phyloP scores from a whole-genome alignment of 208 protist genomes.

The Crithidia bombi region DNA sequence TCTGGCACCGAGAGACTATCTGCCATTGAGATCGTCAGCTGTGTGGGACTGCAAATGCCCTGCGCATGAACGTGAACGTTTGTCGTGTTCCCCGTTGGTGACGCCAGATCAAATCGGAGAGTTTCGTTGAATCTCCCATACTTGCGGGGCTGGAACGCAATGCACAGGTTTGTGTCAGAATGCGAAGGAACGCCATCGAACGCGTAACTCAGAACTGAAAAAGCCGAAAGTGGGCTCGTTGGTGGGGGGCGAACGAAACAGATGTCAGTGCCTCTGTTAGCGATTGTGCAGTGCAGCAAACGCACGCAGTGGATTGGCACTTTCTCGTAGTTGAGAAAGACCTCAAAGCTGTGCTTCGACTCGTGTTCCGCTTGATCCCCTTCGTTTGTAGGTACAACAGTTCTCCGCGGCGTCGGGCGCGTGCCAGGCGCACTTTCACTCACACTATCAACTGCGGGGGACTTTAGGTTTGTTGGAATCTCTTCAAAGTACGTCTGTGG shows the following conservation, averaged over 20 bases:
- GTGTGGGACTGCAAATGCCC: constrained; percentile 58
- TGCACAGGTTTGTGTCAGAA: constrained; percentile 39
- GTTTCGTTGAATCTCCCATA: constrained; percentile 59
- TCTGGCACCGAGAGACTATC: constrained; percentile 12
- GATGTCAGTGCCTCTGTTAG: constrained; percentile 37
- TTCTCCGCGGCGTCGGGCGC: background rate
- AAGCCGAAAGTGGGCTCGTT: constrained; percentile 59
- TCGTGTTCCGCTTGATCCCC: background rate
- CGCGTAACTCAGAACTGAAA: constrained; percentile 52
- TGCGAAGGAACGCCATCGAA: constrained; percentile 29
- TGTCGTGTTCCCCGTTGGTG: background rate
- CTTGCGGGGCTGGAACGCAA: constrained; percentile 64
- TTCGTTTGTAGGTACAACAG: background rate
- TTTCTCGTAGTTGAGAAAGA: constrained; percentile 61
- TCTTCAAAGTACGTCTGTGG: constrained; percentile 21
- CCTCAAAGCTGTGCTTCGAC: constrained; percentile 9
- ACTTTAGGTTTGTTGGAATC: background rate
- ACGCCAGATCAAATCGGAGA: constrained; percentile 42
- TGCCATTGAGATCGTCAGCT: constrained; percentile 49
- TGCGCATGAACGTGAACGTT: constrained; percentile 29
- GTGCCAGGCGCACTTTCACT: background rate
- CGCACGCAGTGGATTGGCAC: constrained; percentile 55
- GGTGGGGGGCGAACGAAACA: constrained; percentile 53
- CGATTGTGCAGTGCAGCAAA: constrained; percentile 47
- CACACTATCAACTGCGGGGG: background rate